phyloP scores from a whole-genome alignment of 192 early-diverging fungal species.

The Obelidium mucronatum region DNA sequence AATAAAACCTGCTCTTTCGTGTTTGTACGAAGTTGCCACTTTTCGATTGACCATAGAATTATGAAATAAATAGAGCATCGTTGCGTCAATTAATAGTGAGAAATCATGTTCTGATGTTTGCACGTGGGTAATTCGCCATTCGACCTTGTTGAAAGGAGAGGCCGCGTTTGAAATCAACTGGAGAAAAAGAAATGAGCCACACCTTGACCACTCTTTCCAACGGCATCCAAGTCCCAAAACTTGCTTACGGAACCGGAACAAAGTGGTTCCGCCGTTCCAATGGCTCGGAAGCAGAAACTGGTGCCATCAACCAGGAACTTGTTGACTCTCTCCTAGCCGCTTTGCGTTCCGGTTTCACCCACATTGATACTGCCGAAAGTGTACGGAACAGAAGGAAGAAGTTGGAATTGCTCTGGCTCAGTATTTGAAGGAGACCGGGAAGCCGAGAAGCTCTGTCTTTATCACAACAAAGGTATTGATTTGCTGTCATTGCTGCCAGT shows the following conservation, averaged over 20 bases:
- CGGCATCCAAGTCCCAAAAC: constrained; percentile 18
- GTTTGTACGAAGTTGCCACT: too few species aligned
- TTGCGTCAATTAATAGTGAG: too few species aligned
- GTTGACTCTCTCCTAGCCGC: constrained; percentile 29
- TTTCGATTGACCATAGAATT: too few species aligned
- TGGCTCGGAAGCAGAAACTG: not conserved
- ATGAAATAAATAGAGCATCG: too few species aligned
- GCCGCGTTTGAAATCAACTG: too few species aligned
- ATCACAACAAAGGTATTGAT: constrained; percentile 46
- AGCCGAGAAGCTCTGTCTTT: constrained; percentile 63
- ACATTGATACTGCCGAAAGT: constrained; percentile 66
- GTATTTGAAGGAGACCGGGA: constrained; percentile 36
- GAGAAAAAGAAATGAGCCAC: too few species aligned
- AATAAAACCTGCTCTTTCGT: too few species aligned
- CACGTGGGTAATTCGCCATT: too few species aligned
- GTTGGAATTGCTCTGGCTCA: constrained; percentile 45
- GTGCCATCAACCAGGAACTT: constrained; percentile 27
- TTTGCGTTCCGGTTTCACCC: constrained; percentile 43
- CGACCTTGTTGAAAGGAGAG: too few species aligned
- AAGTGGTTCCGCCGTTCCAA: constrained; percentile 34
- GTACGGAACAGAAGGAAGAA: constrained; percentile 72
- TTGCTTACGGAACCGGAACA: constrained; percentile 46
- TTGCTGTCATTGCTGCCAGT: not conserved
- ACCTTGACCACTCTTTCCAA: constrained; percentile 6
- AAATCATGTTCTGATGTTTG: too few species aligned